Base-by-base conservation (phyloP, 2,329 filamentous ascomycete species). In the Calycina herbarum region DNA sequence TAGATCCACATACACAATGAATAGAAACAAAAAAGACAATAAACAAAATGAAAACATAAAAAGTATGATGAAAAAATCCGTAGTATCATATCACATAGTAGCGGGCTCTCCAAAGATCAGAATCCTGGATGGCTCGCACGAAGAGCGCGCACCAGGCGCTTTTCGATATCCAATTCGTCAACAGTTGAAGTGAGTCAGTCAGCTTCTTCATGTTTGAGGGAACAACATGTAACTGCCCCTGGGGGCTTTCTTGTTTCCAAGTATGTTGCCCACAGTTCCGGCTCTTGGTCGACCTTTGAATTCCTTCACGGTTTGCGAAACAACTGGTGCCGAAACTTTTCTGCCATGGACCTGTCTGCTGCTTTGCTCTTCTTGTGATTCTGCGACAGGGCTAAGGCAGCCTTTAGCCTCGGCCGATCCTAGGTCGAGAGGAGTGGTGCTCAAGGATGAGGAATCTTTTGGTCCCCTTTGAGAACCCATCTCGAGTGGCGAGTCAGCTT, bases 211-310 rank as follows among this genome's bases (percentile, higher is more conserved):
- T 27, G 67, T 57, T 61, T 72, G 71, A 38, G 73, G 73, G 24
- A 76, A 76, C 8, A 76, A 63, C 67, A 70, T 73, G 57, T 75
- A 76, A 56, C 72, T 72, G 38, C 69, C 72, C 45, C 73, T 67
- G 57, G 66, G 66, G 61, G 73, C 73, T 33, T 63, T 68, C 8
- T 63, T 66, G 29, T 40, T 40, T 24, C 58, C 64, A 20, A 42
- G 57, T 5, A 67, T 60, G 38, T 61, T 54, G 24, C 40, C 38
- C 15, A 17, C 45, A 5, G 65, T 75, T 24, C 69, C 65, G 0
- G 73, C 68, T 62, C 74, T 68, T 5, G 72, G 69, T 58, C 69
- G 57, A 2, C 66, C 68, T 59, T 70, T 73, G 64, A 69, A 70
- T 33, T 71, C 66, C 24, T 51, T 66, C 13, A 64, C 66, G 20